phyloP scores from a whole-genome alignment of 805 yeast genomes.

The Candida piceae region DNA sequence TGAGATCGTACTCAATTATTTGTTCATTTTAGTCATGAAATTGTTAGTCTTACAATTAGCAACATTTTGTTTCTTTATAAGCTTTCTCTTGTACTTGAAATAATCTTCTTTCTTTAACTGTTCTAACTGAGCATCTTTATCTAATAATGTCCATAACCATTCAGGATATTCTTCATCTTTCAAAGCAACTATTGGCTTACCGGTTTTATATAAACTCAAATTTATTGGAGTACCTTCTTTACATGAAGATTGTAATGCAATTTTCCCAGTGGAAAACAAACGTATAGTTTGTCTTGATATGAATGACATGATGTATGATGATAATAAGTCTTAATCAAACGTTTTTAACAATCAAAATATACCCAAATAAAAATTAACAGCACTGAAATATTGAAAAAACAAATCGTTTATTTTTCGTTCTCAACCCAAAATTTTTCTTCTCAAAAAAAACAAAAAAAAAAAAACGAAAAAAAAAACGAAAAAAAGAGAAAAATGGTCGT shows the following conservation, averaged over 20 bases:
- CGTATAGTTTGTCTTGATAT: conserved; percentile 10
- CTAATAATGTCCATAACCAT: conserved; percentile 89
- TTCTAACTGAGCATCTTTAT: conserved; percentile 54
- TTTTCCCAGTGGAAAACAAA: conserved; percentile 15
- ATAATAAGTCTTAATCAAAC: background rate
- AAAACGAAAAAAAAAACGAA: too few species aligned
- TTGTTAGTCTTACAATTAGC: conserved; percentile 70
- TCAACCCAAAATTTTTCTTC: too few species aligned
- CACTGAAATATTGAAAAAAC: too few species aligned
- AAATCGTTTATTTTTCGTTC: too few species aligned
- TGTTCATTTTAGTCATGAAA: conserved; percentile 57
- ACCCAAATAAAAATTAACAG: too few species aligned
- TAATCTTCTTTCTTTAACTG: conserved; percentile 52
- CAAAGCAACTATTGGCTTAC: conserved; percentile 84
- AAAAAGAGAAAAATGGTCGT: too few species aligned
- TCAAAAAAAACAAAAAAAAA: too few species aligned
- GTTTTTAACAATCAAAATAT: background rate
- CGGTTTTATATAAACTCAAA: conserved; percentile 68
- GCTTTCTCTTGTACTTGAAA: conserved; percentile 61
- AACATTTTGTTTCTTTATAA: conserved; percentile 63
- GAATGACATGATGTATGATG: background rate
- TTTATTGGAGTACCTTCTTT: conserved; percentile 69
- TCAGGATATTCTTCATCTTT: conserved; percentile 88
- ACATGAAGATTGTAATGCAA: conserved; percentile 42
- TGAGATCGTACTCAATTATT: too few species aligned